phyloP scores from a whole-genome alignment of 176 grass and related monocot species.

The Zoysia japonica region DNA sequence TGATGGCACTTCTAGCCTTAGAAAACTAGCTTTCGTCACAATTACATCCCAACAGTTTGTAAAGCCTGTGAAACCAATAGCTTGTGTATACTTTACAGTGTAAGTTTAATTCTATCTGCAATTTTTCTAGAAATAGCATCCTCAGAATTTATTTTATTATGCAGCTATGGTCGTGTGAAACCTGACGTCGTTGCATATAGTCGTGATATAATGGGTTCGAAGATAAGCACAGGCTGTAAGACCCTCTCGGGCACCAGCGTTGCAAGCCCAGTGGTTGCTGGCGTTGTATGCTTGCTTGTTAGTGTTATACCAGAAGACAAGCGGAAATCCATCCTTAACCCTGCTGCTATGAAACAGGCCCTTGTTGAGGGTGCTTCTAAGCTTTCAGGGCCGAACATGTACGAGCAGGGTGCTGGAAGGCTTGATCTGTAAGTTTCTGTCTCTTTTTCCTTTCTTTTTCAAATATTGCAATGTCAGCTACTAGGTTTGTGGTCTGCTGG shows the following conservation, averaged over 20 bases:
- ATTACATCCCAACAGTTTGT: not conserved
- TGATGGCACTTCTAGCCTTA: not conserved
- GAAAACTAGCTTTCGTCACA: not conserved
- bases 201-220: conserved; percentile 96
- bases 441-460: not conserved
- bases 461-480: not conserved
- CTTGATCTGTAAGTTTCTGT: conserved; percentile 86
- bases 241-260: conserved; percentile 97
- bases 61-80: conserved; percentile 20
- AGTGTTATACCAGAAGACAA: conserved; percentile 75
- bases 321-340: conserved; percentile 77
- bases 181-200: conserved; percentile 96
- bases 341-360: conserved; percentile 95
- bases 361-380: conserved; percentile 97
- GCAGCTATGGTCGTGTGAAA: conserved; percentile 95
- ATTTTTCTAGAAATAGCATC: conserved; percentile 29
- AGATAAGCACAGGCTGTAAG: conserved; percentile 99
- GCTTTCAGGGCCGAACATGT: conserved; percentile 91
- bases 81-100: conserved; percentile 4
- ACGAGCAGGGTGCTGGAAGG: conserved; percentile 93
- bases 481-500: conserved; percentile 47
- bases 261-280: conserved; percentile 94
- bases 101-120: not conserved
- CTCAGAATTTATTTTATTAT: conserved; percentile 41
- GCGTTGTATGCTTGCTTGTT: conserved; percentile 87